Conservation (phyloP, 805 yeast species). For the Candida hispaniensis region DNA sequence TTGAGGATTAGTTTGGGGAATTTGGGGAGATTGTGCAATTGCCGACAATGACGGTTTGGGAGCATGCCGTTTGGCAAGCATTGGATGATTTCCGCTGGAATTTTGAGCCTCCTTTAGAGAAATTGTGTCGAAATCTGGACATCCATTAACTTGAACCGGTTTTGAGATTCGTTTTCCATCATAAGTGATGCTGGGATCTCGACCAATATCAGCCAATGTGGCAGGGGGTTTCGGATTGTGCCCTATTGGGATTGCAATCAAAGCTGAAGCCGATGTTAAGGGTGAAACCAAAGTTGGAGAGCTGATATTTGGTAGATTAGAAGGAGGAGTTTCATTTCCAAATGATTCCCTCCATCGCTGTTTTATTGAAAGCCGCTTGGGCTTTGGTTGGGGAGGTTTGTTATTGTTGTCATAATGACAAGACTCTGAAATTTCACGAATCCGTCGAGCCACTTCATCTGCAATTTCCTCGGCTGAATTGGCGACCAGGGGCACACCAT, state of each 20-base stretch:
- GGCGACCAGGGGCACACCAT: slow-evolving; percentile 6
- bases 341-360: slow-evolving; percentile 10
- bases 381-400: slow-evolving; percentile 4
- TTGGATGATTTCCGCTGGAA: too few relatives aligned
- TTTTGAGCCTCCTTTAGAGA: too few relatives aligned
- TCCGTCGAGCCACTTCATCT: slow-evolving; percentile 8
- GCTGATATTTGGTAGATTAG: background rate
- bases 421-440: slow-evolving; percentile 7
- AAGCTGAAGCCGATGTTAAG: background rate
- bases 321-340: background rate
- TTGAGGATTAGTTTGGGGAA: too few relatives aligned
- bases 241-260: background rate
- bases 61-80: too few relatives aligned
- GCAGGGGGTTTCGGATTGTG: background rate
- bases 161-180: slow-evolving; percentile 5
- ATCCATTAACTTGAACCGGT: slow-evolving; percentile 8
- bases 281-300: background rate
- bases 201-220: background rate
- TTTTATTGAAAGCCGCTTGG: slow-evolving; percentile 4
- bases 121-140: slow-evolving; percentile 6
- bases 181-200: slow-evolving; percentile 1
- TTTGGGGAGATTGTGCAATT: too few relatives aligned
- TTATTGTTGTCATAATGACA: background rate
- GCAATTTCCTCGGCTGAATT: slow-evolving; percentile 12
- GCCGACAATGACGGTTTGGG: too few relatives aligned